These are phyloP conservation scores for Platanus orientalis DNA, from an alignment of 164 flowering plant genomes.

Conservation along the genomic window DNA sequence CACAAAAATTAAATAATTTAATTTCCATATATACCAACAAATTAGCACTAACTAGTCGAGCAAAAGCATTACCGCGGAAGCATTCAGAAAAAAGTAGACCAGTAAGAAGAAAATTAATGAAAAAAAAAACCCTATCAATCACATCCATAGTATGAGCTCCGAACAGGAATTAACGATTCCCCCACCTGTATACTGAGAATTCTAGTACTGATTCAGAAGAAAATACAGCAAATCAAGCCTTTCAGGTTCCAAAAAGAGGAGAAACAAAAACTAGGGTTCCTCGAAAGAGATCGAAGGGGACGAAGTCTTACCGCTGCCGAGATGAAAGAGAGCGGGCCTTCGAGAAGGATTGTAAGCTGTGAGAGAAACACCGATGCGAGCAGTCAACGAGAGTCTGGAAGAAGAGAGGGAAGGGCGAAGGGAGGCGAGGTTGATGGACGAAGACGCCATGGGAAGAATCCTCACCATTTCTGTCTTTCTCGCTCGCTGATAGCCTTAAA, in stretches of 20 bases:
- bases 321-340: slow-evolving; percentile 36
- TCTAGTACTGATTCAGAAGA: neutral
- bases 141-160: neutral
- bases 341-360: slow-evolving; percentile 38
- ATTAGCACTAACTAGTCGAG: too few species aligned
- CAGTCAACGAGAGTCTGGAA: slow-evolving; percentile 19
- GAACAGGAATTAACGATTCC: neutral
- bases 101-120: neutral
- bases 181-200: neutral
- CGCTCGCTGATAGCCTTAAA: neutral
- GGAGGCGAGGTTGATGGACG: slow-evolving; percentile 26
- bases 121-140: neutral
- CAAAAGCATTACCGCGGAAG: too few species aligned
- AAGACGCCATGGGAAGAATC: slow-evolving; percentile 68
- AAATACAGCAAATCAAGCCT: neutral
- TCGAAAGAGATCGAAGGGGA: neutral
- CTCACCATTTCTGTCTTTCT: slow-evolving; percentile 41
- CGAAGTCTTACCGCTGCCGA: slow-evolving; percentile 35
- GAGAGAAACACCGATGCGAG: slow-evolving; percentile 32
- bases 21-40: too few species aligned
- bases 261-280: neutral
- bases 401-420: slow-evolving; percentile 58
- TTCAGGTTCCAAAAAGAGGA: neutral
- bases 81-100: too few species aligned
- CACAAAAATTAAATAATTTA: too few species aligned